Conservation (phyloP, 2,329 filamentous ascomycete species). For the Ceratocystis colombiana region DNA sequence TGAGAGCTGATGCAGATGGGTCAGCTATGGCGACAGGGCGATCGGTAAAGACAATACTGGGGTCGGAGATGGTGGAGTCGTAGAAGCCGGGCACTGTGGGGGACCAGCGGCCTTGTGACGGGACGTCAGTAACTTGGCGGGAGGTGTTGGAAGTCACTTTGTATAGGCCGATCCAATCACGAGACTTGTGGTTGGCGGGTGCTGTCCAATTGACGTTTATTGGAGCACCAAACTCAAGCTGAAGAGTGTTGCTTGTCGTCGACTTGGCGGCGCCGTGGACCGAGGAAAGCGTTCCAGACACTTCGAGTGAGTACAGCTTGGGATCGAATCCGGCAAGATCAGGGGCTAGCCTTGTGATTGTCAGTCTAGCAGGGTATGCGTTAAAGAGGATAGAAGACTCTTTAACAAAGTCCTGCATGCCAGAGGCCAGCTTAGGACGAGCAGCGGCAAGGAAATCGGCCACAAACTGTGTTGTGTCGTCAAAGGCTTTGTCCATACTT, state of each 20-base stretch:
- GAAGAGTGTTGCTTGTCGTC: conserved; percentile 52
- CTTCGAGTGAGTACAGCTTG: conserved; percentile 65
- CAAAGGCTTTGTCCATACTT: conserved; percentile 76
- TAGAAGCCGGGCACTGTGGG: conserved; percentile 68
- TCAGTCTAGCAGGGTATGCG: conserved; percentile 76
- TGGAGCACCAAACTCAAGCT: conserved; percentile 80
- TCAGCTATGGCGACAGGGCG: conserved; percentile 39
- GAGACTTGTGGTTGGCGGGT: conserved; percentile 73
- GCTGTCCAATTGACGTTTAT: conserved; percentile 87
- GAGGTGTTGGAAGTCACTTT: conserved; percentile 90
- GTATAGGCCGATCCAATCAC: conserved; percentile 94
- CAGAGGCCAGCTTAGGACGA: conserved; percentile 73
- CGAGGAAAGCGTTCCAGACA: conserved; percentile 53
- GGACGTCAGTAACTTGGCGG: conserved; percentile 70
- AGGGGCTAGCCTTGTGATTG: conserved; percentile 65
- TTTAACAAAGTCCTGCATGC: conserved; percentile 75
- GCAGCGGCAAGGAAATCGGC: conserved; percentile 83
- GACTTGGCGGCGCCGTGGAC: conserved; percentile 31
- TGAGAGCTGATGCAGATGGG: conserved; percentile 46
- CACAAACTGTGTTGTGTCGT: conserved; percentile 77
- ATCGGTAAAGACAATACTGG: conserved; percentile 64
- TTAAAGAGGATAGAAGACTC: conserved; percentile 84
- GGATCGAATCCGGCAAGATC: conserved; percentile 72
- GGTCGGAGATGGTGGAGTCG: conserved; percentile 63
- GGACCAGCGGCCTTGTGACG: conserved; percentile 81